A percentile compares a stretch with the other conserved stretches of the same genome.
Conservation (phyloP, 371 early-diverging fungal species). For the Syncephalis fuscata region DNA sequence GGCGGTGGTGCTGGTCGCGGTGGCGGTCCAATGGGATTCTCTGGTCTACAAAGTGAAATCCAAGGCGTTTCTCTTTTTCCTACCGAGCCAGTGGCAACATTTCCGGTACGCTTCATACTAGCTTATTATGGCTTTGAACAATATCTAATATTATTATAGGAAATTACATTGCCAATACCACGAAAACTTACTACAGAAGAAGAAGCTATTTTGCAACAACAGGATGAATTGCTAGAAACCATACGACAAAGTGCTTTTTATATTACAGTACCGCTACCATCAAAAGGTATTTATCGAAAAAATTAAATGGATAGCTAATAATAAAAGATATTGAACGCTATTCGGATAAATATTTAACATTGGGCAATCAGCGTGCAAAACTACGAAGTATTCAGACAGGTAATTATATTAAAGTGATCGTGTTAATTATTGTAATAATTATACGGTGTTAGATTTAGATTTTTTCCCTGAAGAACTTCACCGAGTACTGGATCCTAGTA, state of each 20-base stretch:
- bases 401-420: not conserved
- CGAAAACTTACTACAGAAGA: not conserved
- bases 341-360: not conserved
- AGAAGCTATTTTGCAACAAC: not conserved
- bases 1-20: not conserved
- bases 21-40: not conserved
- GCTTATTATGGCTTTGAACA: not conserved
- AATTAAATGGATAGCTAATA: not conserved
- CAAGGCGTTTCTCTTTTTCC: not conserved
- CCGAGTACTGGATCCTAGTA: not conserved
- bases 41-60: not conserved
- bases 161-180: not conserved
- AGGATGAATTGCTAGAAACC: not conserved
- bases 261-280: not conserved
- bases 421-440: too few relatives aligned
- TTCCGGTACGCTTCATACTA: not conserved
- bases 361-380: not conserved
- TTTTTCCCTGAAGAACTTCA: constrained; percentile 1
- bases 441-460: not conserved
- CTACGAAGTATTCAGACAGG: not conserved
- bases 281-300: not conserved
- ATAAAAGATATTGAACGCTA: not conserved
- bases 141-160: not conserved
- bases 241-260: not conserved
- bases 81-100: constrained; percentile 1